A percentile compares a stretch with the other conserved stretches of the same genome.
phyloP scores from a whole-genome alignment of 2,329 filamentous ascomycete genomes.

The Colletotrichum orchidophilum region DNA sequence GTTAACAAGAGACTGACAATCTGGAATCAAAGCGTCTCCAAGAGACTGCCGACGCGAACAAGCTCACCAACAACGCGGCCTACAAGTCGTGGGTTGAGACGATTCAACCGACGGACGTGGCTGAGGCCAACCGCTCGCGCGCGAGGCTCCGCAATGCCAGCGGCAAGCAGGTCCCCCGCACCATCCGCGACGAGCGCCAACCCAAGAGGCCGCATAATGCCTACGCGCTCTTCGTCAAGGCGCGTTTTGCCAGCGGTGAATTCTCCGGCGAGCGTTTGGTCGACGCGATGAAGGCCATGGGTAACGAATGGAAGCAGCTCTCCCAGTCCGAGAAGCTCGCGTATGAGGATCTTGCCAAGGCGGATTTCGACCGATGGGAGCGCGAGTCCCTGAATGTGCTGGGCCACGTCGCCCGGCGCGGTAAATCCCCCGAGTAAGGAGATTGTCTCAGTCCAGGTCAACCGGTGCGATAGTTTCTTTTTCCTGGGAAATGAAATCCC shows the following conservation, averaged over 20 bases:
- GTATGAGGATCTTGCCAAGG: constrained; percentile 46
- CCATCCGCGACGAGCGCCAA: constrained; percentile 57
- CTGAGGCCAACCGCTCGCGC: constrained; percentile 59
- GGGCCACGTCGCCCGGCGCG: constrained; percentile 17
- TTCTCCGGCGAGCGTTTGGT: constrained; percentile 18
- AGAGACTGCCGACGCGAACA: constrained; percentile 50
- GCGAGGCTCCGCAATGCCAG: constrained; percentile 47
- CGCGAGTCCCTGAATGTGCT: constrained; percentile 41
- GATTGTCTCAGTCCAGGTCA: not conserved
- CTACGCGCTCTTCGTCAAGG: constrained; percentile 50
- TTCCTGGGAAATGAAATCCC: not conserved
- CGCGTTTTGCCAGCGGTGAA: constrained; percentile 46
- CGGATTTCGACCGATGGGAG: constrained; percentile 42
- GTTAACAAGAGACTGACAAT: not conserved
- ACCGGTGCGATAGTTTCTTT: not conserved
- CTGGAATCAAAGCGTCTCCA: constrained; percentile 46
- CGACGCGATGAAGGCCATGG: constrained; percentile 40
- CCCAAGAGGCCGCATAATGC: constrained; percentile 50
- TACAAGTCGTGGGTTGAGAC: constrained; percentile 60
- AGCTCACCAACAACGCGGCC: constrained; percentile 47
- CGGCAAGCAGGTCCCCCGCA: constrained; percentile 34
- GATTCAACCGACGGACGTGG: constrained; percentile 50
- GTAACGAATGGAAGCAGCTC: constrained; percentile 54
- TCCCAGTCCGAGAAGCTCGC: constrained; percentile 51
- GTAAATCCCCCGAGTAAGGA: not conserved